A percentile compares a stretch with the other conserved stretches of the same genome.
Conservation (phyloP, 108 stramenopile species). For the Skeletonema grethae region DNA sequence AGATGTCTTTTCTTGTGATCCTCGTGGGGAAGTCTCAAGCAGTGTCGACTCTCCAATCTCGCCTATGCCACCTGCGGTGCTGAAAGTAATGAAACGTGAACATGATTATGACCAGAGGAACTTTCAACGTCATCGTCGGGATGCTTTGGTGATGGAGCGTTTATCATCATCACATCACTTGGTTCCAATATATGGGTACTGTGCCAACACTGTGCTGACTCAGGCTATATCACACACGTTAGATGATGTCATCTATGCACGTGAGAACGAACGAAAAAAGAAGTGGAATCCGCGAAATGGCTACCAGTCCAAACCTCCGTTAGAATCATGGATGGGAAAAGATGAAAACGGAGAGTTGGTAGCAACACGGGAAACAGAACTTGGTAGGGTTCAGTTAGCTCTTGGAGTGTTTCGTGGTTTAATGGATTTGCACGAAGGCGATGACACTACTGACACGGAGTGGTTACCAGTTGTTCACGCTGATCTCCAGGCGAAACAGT, state of each 20-base stretch:
- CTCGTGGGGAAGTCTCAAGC: slow-evolving; percentile 28
- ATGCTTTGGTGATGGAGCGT: slow-evolving; percentile 80
- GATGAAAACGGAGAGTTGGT: slow-evolving; percentile 29
- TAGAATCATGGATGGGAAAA: slow-evolving; percentile 52
- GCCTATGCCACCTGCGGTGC: slow-evolving; percentile 46
- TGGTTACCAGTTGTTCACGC: slow-evolving; percentile 72
- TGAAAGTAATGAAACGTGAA: slow-evolving; percentile 80
- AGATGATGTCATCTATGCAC: slow-evolving; percentile 50
- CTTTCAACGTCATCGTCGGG: slow-evolving; percentile 83
- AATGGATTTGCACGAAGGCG: slow-evolving; percentile 48
- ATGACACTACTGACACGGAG: slow-evolving; percentile 49
- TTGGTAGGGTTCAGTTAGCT: slow-evolving; percentile 58
- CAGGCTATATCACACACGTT: slow-evolving; percentile 67
- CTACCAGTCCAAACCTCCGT: slow-evolving; percentile 31
- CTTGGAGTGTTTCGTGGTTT: slow-evolving; percentile 69
- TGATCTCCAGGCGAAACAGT: slow-evolving; percentile 79
- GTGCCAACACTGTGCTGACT: slow-evolving; percentile 78
- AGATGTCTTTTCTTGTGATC: slow-evolving; percentile 66
- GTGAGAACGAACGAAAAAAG: slow-evolving; percentile 31
- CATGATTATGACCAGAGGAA: slow-evolving; percentile 68
- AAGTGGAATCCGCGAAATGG: slow-evolving; percentile 26
- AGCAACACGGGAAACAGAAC: slow-evolving; percentile 37
- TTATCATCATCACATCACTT: slow-evolving; percentile 62
- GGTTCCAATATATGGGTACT: slow-evolving; percentile 72
- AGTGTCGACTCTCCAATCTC: not conserved